Percentiles rank a stretch among this genome's conserved stretches.
These are phyloP conservation scores for Aspergillus haitiensis DNA, from an alignment of 495 filamentous ascomycete genomes.

Conservation along the genomic window DNA sequence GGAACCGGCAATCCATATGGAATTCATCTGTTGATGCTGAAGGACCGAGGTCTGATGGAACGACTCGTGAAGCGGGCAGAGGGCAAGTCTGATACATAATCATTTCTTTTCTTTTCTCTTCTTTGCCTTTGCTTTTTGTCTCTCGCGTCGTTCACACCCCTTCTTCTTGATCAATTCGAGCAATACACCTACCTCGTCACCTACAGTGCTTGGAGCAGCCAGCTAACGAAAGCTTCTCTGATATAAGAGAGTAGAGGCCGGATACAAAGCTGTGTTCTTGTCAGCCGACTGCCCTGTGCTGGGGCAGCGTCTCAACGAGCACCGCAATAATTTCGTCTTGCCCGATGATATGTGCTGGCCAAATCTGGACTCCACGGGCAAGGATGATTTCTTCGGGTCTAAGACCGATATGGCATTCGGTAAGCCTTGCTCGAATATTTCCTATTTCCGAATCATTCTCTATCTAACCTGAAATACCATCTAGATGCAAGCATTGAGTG, in stretches of 20 bases:
- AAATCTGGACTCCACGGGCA: slow-evolving; percentile 24
- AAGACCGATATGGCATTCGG: slow-evolving; percentile 34
- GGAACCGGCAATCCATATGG: slow-evolving; percentile 46
- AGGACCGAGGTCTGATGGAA: slow-evolving; percentile 80
- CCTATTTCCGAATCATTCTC: no score
- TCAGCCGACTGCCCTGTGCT: slow-evolving; percentile 94
- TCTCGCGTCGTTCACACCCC: no score
- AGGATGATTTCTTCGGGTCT: background rate
- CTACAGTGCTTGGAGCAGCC: no score
- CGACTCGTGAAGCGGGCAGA: slow-evolving; percentile 86
- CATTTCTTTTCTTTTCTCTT: background rate
- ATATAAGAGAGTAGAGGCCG: slow-evolving; percentile 48
- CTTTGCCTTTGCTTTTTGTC: background rate
- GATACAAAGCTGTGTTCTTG: slow-evolving; percentile 90
- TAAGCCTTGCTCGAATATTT: slow-evolving; percentile 15
- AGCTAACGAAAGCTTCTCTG: no score
- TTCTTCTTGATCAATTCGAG: no score
- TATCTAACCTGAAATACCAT: no score
- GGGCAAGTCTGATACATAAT: slow-evolving; percentile 25
- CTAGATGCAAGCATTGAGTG: slow-evolving; percentile 76
- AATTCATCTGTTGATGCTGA: slow-evolving; percentile 87
- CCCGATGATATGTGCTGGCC: slow-evolving; percentile 38
- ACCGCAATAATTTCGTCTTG: slow-evolving; percentile 44
- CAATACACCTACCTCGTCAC: no score
- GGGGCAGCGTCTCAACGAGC: slow-evolving; percentile 54